Percentiles rank a stretch among this genome's conserved stretches.
Conservation (phyloP, 2,329 filamentous ascomycete species). For the Colletotrichum liriopes region DNA sequence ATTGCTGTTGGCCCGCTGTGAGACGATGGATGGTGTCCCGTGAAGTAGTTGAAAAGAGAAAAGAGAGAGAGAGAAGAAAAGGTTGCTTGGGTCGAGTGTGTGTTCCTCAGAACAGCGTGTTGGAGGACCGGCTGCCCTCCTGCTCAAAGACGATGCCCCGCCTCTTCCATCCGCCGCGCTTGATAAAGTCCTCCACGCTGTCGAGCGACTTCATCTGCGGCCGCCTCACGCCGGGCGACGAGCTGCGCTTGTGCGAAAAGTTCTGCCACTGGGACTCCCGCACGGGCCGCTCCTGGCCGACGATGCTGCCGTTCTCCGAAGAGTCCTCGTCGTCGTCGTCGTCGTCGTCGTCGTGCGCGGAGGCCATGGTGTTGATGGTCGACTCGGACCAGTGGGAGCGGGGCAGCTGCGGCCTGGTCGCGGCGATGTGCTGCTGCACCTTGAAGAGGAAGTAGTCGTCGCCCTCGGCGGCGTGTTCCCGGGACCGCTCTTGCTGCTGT, state of each 20-base stretch:
- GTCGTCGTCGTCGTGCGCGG: slow-evolving; percentile 40
- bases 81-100: neutral
- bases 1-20: neutral
- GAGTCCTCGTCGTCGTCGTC: slow-evolving; percentile 38
- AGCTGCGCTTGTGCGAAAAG: slow-evolving; percentile 53
- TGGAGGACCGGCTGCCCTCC: slow-evolving; percentile 47
- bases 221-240: slow-evolving; percentile 44
- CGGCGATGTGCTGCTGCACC: slow-evolving; percentile 42
- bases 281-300: slow-evolving; percentile 33
- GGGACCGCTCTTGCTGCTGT: slow-evolving; percentile 28
- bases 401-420: slow-evolving; percentile 45
- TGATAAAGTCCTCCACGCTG: slow-evolving; percentile 58
- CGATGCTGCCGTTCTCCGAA: slow-evolving; percentile 36
- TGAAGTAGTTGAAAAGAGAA: neutral
- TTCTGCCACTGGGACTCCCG: slow-evolving; percentile 47
- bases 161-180: slow-evolving; percentile 62
- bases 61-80: neutral
- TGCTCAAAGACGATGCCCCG: slow-evolving; percentile 59
- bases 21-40: neutral
- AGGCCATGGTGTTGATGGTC: slow-evolving; percentile 50
- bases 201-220: slow-evolving; percentile 56
- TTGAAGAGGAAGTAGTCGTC: slow-evolving; percentile 45
- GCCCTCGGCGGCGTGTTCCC: slow-evolving; percentile 40
- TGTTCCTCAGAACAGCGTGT: slow-evolving; percentile 42
- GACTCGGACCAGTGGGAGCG: slow-evolving; percentile 62